These are phyloP conservation scores for Venturia asperata DNA, from an alignment of 2,329 filamentous ascomycete species.

Conservation along the genomic window DNA sequence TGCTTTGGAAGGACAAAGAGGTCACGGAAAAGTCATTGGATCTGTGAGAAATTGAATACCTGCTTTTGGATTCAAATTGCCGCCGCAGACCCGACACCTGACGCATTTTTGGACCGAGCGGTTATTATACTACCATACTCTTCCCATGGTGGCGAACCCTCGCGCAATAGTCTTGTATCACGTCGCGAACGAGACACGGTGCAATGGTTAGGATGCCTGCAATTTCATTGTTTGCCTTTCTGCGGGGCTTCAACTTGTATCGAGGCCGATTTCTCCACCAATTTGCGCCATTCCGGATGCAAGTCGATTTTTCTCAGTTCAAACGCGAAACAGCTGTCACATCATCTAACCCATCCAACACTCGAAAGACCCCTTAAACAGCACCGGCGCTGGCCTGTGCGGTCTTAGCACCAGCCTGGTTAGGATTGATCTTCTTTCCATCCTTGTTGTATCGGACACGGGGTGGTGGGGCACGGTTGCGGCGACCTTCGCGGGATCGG, in stretches of 20 bases:
- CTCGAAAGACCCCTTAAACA: neutral
- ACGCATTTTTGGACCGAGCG: too few relatives aligned
- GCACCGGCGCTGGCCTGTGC: slow-evolving; percentile 30
- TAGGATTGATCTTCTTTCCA: slow-evolving; percentile 97
- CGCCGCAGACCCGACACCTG: too few relatives aligned
- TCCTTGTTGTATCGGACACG: slow-evolving; percentile 99
- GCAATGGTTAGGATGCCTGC: neutral
- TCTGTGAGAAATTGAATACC: too few relatives aligned
- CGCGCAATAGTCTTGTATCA: neutral
- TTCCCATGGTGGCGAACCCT: neutral
- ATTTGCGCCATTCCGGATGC: slow-evolving; percentile 1
- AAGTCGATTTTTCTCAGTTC: neutral
- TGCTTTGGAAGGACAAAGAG: too few relatives aligned
- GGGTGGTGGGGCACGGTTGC: slow-evolving; percentile 97
- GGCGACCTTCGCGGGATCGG: slow-evolving; percentile 90
- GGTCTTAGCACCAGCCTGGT: slow-evolving; percentile 62
- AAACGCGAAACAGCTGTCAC: neutral
- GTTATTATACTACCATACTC: neutral
- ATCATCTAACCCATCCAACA: neutral
- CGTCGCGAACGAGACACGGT: neutral
- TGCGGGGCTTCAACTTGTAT: neutral
- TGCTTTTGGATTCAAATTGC: too few relatives aligned
- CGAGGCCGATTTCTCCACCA: neutral
- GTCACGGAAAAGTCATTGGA: too few relatives aligned
- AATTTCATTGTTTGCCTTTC: neutral